Percentiles rank a stretch among this genome's conserved stretches.
Evolutionary conservation across 495 filamentous ascomycete genomes (phyloP).

Genomic region (Parachaetomium inaequale): DNA sequence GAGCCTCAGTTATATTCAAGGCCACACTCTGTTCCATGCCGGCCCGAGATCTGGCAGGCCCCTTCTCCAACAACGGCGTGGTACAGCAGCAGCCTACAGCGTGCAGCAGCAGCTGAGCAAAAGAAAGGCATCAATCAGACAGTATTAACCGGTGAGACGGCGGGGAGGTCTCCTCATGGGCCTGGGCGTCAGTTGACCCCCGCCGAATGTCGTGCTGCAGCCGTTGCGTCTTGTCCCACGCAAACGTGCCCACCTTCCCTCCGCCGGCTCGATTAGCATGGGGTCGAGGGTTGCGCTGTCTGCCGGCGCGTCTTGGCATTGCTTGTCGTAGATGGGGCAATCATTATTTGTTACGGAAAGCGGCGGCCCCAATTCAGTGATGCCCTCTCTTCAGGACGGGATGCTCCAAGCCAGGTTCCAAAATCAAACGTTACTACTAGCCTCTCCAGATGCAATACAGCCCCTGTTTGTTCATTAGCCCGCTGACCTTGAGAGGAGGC

Average conservation of each 20-base stretch:
- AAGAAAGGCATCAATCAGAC: background rate
- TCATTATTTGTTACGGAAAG: too few species aligned
- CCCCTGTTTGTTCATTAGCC: too few species aligned
- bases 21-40: background rate
- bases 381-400: too few species aligned
- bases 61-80: background rate
- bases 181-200: background rate
- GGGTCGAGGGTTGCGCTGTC: background rate
- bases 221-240: slow-evolving; percentile 2
- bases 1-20: background rate
- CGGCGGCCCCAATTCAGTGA: too few species aligned
- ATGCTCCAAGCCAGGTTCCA: too few species aligned
- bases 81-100: background rate
- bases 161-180: background rate
- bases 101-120: background rate
- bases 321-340: background rate
- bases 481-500: too few species aligned
- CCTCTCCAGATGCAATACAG: too few species aligned
- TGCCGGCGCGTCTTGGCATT: background rate
- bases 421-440: too few species aligned
- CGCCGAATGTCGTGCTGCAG: slow-evolving; percentile 1
- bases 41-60: background rate
- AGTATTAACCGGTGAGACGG: background rate
- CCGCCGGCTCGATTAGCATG: background rate
- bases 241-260: slow-evolving; percentile 4